Conservation (phyloP, 768 basidiomycete species). For the Agaricus bisporus region DNA sequence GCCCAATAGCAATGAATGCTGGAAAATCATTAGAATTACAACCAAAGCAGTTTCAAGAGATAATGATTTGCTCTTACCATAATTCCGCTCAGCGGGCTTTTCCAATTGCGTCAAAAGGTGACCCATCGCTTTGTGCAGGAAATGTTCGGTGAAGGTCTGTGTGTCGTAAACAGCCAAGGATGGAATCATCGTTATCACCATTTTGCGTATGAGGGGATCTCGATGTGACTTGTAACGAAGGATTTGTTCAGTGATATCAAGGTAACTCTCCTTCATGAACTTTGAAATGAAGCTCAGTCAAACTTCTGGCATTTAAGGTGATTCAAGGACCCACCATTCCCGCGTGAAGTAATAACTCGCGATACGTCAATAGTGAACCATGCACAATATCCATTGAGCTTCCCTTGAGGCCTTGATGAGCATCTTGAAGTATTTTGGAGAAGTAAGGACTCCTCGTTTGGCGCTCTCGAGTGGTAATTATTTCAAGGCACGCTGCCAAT, state of each 20-base stretch:
- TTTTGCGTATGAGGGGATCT: slow-evolving; percentile 84
- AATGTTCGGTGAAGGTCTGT: slow-evolving; percentile 85
- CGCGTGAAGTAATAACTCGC: slow-evolving; percentile 87
- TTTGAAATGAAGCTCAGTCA: slow-evolving; percentile 19
- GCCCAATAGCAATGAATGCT: slow-evolving; percentile 97
- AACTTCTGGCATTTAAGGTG: background rate
- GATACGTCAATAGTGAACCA: slow-evolving; percentile 86
- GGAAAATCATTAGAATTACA: slow-evolving; percentile 7
- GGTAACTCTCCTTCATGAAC: slow-evolving; percentile 87
- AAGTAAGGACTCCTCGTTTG: slow-evolving; percentile 62
- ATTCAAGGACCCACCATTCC: slow-evolving; percentile 66
- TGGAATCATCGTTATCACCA: slow-evolving; percentile 94
- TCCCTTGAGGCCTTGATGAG: slow-evolving; percentile 75
- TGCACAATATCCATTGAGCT: slow-evolving; percentile 85
- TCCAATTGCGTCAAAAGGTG: slow-evolving; percentile 85
- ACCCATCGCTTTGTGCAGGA: slow-evolving; percentile 90
- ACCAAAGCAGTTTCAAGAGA: background rate
- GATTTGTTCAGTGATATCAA: slow-evolving; percentile 85
- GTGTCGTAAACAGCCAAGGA: slow-evolving; percentile 93
- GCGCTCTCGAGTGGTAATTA: slow-evolving; percentile 70
- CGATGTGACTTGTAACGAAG: slow-evolving; percentile 83
- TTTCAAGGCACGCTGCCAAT: slow-evolving; percentile 88
- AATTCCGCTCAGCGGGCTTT: slow-evolving; percentile 83
- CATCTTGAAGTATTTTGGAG: slow-evolving; percentile 81
- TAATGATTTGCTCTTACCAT: slow-evolving; percentile 46